Conservation (phyloP, 208 protist species). For the Trypanosomatidae sp. region DNA sequence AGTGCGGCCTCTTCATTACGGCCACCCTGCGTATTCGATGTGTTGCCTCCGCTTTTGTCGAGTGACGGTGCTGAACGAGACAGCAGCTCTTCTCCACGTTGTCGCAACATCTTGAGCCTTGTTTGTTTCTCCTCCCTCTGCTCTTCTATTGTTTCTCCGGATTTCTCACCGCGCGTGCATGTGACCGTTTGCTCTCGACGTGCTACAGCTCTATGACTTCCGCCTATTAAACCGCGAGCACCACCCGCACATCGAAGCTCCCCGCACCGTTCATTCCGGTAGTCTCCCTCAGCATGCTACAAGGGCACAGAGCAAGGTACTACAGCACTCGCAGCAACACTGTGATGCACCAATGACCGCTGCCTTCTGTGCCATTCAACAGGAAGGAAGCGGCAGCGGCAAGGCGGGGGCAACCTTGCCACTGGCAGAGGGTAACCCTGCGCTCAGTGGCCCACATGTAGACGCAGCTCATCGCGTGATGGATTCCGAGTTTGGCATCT, state of each 20-base stretch:
- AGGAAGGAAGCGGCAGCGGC: neutral
- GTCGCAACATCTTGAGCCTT: neutral
- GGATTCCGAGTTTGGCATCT: neutral
- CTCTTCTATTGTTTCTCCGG: neutral
- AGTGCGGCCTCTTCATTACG: neutral
- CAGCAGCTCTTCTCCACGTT: neutral
- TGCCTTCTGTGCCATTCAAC: neutral
- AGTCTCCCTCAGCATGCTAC: neutral
- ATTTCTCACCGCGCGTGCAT: neutral
- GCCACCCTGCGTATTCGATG: neutral
- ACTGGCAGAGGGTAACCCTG: neutral
- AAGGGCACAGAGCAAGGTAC: no score
- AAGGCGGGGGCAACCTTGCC: neutral
- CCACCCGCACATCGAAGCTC: neutral
- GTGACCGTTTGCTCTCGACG: neutral
- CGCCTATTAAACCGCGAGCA: neutral
- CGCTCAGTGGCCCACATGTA: neutral
- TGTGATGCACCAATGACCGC: neutral
- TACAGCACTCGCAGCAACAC: neutral
- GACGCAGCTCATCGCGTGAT: neutral
- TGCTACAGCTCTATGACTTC: neutral
- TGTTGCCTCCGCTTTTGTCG: neutral
- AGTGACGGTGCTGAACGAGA: neutral
- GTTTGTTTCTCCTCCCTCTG: neutral
- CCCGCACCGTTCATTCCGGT: neutral